Base-by-base conservation (phyloP, 2,329 filamentous ascomycete species). In the Epichloe sibirici region DNA sequence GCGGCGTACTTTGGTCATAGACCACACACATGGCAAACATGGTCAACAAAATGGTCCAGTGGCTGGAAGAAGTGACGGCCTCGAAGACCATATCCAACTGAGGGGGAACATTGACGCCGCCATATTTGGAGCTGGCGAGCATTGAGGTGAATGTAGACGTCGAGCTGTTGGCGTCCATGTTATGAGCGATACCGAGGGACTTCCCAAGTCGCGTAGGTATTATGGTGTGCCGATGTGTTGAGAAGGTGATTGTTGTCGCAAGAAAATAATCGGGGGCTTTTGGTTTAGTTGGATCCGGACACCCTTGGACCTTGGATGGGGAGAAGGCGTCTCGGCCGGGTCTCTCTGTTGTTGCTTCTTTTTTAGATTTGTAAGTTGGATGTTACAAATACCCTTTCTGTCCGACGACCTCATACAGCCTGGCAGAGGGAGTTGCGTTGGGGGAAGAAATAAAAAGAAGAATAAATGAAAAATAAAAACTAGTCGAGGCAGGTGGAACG, bases 1-100 rank as follows among this genome's bases (percentile, higher is more conserved):
- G 38, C 42, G 28, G 76, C 87, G 68, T 76, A 95, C 91, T 75
- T 74, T 97, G 91, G 70, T 97, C 91, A 69, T 96, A 97, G 56
- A 83, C 78, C 53, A 95, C 79, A 51, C 85, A 80, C 8, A 86
- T 63, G 37, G 85, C 73, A 53, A 96, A 66, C 49, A 93, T 57
- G 15, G 88, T 88, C 58, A 90, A 66, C 37, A 86, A 60, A 58
- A 89, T 74, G 56, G 84, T 83, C 68, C 78, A 74, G 34, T 68
- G 66, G 61, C 79, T 82, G 53, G 81, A 72, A 54, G 78, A 78
- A 60, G 80, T 73, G 59, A 82, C 62, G 69, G 69, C 59, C 39
- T 78, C 73, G 70, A 83, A 63, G 70, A 75, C 62, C 73, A 70
- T 69, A 59, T 79, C 74, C 57, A 85, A 64, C 58, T 79, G 76